Base-by-base conservation (phyloP, 179 eudicot genomes). In the Spergularia azorica region DNA sequence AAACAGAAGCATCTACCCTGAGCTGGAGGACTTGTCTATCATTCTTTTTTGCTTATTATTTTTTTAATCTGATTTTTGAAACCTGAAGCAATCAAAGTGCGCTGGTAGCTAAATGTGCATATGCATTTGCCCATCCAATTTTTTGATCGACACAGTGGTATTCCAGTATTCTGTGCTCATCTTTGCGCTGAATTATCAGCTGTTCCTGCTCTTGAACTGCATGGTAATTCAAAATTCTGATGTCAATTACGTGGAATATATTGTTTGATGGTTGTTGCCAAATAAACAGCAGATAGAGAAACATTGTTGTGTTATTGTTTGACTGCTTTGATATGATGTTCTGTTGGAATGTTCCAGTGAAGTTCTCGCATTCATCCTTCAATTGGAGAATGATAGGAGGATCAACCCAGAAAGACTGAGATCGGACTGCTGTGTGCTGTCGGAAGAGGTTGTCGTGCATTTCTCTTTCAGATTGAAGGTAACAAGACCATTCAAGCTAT, bases 11-110 rank as follows among this genome's bases (percentile, higher is more conserved):
- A 17, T 74, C 15, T 36, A 50, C 21, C 57, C 67, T 26, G 32
- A 74, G 69, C 63, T 38, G 41, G 67, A 32, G 60, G 60, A 73
- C 70, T 62, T 18, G 78, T 61, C 58, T 74, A n/a, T 61, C 48
- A 36, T 59, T n/a, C 17, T 7, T 43, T 52, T 18, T 52, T 50
- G 5, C 8, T 67, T 51, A 17, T 60, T 13, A 3, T 36, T 2
- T 36, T 36, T 36, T 36, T 36, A 2, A 36, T 36, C 61, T 17
- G 51, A 54, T 4, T 65, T n/a, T 18, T 43, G 59, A 69, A 69
- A 21, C 56, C 20, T 50, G 57, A 48, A 36, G 61, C 41, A 54
- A 16, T 26, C 50, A 54, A 32, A 74, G 50, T 51, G 17, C 39
- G 41, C 62, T 59, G 55, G 67, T 73, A 73, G 51, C 56, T 38